A percentile compares a stretch with the other conserved stretches of the same genome.
phyloP scores from a whole-genome alignment of 2,329 filamentous ascomycete species.

The Lasiodiplodia sp. region DNA sequence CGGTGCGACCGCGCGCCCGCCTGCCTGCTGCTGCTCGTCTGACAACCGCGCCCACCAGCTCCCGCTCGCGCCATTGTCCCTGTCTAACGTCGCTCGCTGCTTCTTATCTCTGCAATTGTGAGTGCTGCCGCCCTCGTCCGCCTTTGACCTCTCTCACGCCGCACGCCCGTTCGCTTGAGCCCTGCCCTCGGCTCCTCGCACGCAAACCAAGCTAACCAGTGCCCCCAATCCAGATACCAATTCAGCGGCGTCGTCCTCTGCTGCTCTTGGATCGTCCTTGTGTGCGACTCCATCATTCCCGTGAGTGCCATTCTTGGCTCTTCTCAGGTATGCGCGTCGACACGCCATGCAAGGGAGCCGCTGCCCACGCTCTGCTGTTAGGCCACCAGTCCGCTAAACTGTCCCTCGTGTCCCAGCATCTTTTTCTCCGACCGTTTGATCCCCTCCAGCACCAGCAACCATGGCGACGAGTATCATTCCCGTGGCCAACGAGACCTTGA shows the following conservation, averaged over 20 bases:
- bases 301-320: conserved; percentile 30
- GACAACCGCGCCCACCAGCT: not conserved
- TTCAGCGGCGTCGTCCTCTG: conserved; percentile 11
- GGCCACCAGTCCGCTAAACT: conserved; percentile 24
- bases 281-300: conserved; percentile 19
- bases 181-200: conserved; percentile 9
- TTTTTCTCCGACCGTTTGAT: conserved; percentile 13
- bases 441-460: not conserved
- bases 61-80: conserved; percentile 18
- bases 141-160: not conserved
- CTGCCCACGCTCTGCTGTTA: conserved; percentile 29
- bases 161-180: not conserved
- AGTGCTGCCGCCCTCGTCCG: not conserved
- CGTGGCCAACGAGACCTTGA: conserved; percentile 64
- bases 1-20: conserved; percentile 21
- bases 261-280: conserved; percentile 17
- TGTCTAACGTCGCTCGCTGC: conserved; percentile 22
- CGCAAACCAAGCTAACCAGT: conserved; percentile 8
- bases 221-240: conserved; percentile 26
- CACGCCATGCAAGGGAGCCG: conserved; percentile 29
- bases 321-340: conserved; percentile 28
- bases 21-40: conserved; percentile 21
- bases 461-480: conserved; percentile 54
- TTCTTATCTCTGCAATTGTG: conserved; percentile 2
- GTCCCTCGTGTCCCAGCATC: conserved; percentile 25